phyloP scores from a whole-genome alignment of 805 yeast genomes.

The Isabelozyma rhagii region DNA sequence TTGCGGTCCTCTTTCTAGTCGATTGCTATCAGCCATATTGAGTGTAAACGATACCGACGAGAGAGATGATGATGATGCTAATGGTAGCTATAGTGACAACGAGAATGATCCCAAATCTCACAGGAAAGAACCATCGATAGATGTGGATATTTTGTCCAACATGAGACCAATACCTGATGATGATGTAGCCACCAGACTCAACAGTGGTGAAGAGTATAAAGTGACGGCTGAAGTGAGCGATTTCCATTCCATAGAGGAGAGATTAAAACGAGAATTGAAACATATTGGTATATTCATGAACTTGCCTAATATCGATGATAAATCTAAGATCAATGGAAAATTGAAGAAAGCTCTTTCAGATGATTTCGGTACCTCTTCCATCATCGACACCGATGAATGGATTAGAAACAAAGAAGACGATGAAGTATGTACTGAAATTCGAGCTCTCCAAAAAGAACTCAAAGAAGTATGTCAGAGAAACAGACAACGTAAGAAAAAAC shows the following conservation, averaged over 20 bases:
- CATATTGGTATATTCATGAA: conserved; percentile 88
- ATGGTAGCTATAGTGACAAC: conserved; percentile 5
- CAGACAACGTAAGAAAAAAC: conserved; percentile 57
- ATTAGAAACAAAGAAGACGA: conserved; percentile 82
- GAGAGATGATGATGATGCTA: conserved; percentile 17
- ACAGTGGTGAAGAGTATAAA: conserved; percentile 32
- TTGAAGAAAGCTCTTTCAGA: conserved; percentile 15
- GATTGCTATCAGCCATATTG: conserved; percentile 78
- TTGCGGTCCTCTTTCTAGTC: conserved; percentile 86
- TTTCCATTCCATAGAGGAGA: conserved; percentile 79
- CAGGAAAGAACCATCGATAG: conserved; percentile 11
- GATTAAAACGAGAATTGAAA: conserved; percentile 81
- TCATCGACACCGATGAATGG: conserved; percentile 70
- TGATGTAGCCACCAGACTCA: conserved; percentile 35
- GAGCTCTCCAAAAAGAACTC: conserved; percentile 68
- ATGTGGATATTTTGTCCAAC: conserved; percentile 4
- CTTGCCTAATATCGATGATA: conserved; percentile 28
- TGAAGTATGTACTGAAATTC: conserved; percentile 81
- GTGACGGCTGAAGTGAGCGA: conserved; percentile 54
- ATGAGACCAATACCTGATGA: conserved; percentile 16
- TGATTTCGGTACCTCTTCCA: conserved; percentile 34
- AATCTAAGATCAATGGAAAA: conserved; percentile 18
- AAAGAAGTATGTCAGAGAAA: conserved; percentile 60
- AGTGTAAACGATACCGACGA: conserved; percentile 36
- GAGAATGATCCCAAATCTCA: conserved; percentile 14